phyloP scores from a whole-genome alignment of 2,329 filamentous ascomycete genomes.

The Calonectria pseudoturangicola region DNA sequence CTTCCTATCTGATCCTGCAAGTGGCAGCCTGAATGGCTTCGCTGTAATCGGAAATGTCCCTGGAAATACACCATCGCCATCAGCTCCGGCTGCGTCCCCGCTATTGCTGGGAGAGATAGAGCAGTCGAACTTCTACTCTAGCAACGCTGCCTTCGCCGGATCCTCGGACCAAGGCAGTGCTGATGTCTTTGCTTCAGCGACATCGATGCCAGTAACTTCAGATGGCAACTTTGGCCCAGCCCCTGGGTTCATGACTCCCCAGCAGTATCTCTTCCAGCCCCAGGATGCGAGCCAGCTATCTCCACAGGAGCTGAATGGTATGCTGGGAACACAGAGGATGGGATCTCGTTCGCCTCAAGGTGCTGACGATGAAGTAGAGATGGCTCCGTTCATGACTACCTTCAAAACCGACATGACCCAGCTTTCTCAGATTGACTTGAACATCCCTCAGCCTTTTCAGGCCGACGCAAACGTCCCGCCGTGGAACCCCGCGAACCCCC shows the following conservation, averaged over 20 bases:
- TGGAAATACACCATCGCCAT: slow-evolving; percentile 54
- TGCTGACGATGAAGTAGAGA: slow-evolving; percentile 54
- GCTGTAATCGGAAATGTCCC: slow-evolving; percentile 64
- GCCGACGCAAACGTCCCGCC: slow-evolving; percentile 61
- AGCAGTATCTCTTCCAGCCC: slow-evolving; percentile 63
- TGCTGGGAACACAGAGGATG: slow-evolving; percentile 40
- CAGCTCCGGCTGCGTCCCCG: slow-evolving; percentile 63
- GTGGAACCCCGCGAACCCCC: slow-evolving; percentile 65
- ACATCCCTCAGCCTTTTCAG: slow-evolving; percentile 62
- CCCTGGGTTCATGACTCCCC: slow-evolving; percentile 60
- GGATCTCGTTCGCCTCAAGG: slow-evolving; percentile 38
- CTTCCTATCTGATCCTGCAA: slow-evolving; percentile 70
- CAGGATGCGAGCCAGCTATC: slow-evolving; percentile 52
- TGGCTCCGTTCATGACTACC: slow-evolving; percentile 56
- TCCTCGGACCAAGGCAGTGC: slow-evolving; percentile 46
- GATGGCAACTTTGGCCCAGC: slow-evolving; percentile 58
- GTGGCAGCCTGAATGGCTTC: slow-evolving; percentile 71
- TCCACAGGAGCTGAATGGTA: slow-evolving; percentile 52
- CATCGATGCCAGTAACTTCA: slow-evolving; percentile 36
- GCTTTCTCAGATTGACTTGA: slow-evolving; percentile 57
- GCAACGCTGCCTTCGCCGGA: slow-evolving; percentile 57
- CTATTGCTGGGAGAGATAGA: slow-evolving; percentile 63
- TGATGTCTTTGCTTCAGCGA: slow-evolving; percentile 57
- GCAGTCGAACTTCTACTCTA: slow-evolving; percentile 58
- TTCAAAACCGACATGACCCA: slow-evolving; percentile 60